Base-by-base conservation (phyloP, 2,329 filamentous ascomycete genomes). In the Cladosporium sp. region DNA sequence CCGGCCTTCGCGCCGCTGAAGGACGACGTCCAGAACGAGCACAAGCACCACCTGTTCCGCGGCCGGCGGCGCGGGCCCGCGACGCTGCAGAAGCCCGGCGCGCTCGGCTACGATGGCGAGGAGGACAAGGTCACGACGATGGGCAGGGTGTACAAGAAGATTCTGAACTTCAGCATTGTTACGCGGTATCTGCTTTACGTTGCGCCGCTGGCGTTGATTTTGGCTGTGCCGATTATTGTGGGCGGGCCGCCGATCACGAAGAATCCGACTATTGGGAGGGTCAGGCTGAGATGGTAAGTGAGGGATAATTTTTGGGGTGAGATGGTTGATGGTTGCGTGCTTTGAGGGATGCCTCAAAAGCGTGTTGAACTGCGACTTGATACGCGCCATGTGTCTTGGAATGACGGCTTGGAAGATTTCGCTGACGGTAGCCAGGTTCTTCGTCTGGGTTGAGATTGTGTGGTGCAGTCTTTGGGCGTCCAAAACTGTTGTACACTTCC, bases 131-230 rank as follows among this genome's bases (percentile, higher is more conserved):
- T 84, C 57, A 84, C 76, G 40, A 71, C 71, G 45, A 79, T 84
- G 74, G 82, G 82, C 46, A 74, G 71, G 56, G 65, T 85, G 52
- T 85, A 85, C 69, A 74, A 74, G 61, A 79, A 78, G 61, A 75
- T 85, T 50, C 68, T 82, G 59, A 77, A 83, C 61, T 84, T 80
- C 68, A 83, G 80, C 52, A 77, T 84, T 56, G 60, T 85, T 60
- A 84, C 81, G 44, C 74, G 82, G 43, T 85, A 85, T 63, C 74
- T 84, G 63, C 73, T 84, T 56, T 85, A 84, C 59, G 78, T 85
- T 22, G 65, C 77, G 19, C 82, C 82, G 0, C 55, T 85, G 40
- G 81, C 77, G 3, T 54, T 77, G 4, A 59, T 79, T n/a, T 74
- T 85, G 53, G 80, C 82, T 2, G 72, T 85, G 38, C 82, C 82